Conservation (phyloP, 768 basidiomycete genomes). For the Lentinula lateritia region DNA sequence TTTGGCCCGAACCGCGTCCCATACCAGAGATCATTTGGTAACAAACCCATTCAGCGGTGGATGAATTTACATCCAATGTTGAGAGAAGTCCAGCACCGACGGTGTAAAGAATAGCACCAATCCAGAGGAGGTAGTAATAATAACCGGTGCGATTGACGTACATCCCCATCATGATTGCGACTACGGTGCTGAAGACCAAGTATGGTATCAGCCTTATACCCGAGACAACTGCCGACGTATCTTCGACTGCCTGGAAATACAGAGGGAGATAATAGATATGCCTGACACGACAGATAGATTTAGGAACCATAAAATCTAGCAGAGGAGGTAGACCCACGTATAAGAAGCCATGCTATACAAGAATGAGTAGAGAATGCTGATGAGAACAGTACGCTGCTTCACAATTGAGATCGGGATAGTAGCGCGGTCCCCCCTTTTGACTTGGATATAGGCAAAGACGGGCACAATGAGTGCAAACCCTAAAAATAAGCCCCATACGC, state of each 20-base stretch:
- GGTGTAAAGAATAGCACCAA: constrained; percentile 2
- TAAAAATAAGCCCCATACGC: constrained; percentile 11
- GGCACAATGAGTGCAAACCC: constrained; percentile 6
- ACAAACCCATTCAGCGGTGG: constrained; percentile 3
- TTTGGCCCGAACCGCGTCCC: constrained; percentile 8
- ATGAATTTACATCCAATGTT: constrained; percentile 2
- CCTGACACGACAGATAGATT: constrained; percentile 10
- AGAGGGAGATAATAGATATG: constrained; percentile 17
- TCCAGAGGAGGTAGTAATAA: constrained; percentile 9
- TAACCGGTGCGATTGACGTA: constrained; percentile 17
- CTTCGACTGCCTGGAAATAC: constrained; percentile 12
- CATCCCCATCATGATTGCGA: constrained; percentile 31
- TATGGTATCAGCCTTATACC: constrained; percentile 17
- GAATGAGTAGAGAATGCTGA: constrained; percentile 7
- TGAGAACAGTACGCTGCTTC: constrained; percentile 8
- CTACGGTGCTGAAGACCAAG: constrained; percentile 24
- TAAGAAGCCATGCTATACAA: constrained; percentile 10
- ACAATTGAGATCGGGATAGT: constrained; percentile 9
- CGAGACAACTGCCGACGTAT: constrained; percentile 9
- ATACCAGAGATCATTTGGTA: constrained; percentile 12
- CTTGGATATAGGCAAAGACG: constrained; percentile 1
- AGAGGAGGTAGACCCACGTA: constrained; percentile 5
- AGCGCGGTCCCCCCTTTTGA: constrained; percentile 3
- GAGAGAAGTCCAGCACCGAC: constrained; percentile 13
- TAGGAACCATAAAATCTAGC: constrained; percentile 23